Evolutionary conservation across 768 basidiomycete species (phyloP).

Genomic region (Collybia nuda): DNA sequence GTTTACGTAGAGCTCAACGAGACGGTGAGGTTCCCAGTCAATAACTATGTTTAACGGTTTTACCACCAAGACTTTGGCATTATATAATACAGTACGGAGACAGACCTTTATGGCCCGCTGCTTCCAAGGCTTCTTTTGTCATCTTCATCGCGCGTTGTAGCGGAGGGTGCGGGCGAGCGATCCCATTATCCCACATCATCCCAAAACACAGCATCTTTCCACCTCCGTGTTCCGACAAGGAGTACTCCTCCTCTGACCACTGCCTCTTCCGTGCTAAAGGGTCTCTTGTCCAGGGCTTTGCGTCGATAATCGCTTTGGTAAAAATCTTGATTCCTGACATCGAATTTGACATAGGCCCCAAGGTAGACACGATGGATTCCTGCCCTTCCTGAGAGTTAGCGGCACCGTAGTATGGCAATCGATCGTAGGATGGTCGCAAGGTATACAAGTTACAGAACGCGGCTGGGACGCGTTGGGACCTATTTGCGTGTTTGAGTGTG

Average conservation of each 20-base stretch:
- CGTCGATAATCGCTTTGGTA: conserved; percentile 47
- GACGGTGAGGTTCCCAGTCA: conserved; percentile 60
- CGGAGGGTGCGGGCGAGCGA: conserved; percentile 53
- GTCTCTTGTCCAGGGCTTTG: conserved; percentile 56
- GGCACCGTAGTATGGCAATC: conserved; percentile 55
- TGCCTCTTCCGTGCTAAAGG: conserved; percentile 47
- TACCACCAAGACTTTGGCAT: no score
- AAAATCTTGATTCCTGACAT: conserved; percentile 51
- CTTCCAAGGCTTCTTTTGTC: conserved; percentile 41
- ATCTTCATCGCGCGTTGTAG: conserved; percentile 49
- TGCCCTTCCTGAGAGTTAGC: conserved; percentile 53
- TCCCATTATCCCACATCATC: conserved; percentile 49
- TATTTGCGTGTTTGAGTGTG: conserved; percentile 13
- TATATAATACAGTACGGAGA: conserved; percentile 5
- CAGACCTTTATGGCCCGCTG: conserved; percentile 50
- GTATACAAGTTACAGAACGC: conserved; percentile 59
- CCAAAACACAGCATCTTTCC: conserved; percentile 47
- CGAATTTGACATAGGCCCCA: conserved; percentile 57
- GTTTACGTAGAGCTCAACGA: conserved; percentile 49
- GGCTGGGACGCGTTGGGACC: conserved; percentile 57
- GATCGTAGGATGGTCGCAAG: conserved; percentile 53
- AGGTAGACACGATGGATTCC: conserved; percentile 54
- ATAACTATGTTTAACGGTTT: no score
- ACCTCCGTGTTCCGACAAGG: conserved; percentile 43
- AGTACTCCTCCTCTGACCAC: conserved; percentile 46